These are phyloP conservation scores for Lentinula lateritia DNA, from an alignment of 768 basidiomycete species.

Conservation along the genomic window DNA sequence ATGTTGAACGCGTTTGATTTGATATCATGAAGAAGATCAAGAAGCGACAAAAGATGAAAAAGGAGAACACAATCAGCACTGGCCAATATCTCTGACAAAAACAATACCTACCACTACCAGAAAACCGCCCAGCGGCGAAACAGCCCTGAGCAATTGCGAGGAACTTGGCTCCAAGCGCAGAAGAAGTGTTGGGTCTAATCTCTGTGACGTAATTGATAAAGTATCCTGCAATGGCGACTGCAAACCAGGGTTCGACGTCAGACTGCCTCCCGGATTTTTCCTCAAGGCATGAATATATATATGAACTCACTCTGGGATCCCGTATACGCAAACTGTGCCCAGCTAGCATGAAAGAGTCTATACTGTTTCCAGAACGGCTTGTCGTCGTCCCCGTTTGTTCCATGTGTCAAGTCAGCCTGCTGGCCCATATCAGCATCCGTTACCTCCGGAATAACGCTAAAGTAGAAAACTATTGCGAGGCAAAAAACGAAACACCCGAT, in stretches of 20 bases:
- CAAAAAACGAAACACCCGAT: conserved; percentile 27
- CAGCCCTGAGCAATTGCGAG: conserved; percentile 27
- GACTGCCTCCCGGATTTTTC: neutral
- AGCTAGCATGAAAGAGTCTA: conserved; percentile 25
- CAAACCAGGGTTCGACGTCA: neutral
- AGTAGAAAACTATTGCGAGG: conserved; percentile 26
- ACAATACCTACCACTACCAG: conserved; percentile 19
- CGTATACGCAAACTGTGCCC: conserved; percentile 26
- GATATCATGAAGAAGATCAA: neutral
- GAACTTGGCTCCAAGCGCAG: conserved; percentile 23
- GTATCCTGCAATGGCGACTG: conserved; percentile 26
- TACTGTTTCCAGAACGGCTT: conserved; percentile 23
- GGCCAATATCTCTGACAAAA: neutral
- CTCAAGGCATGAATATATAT: neutral
- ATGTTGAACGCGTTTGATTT: no score
- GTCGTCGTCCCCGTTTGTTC: conserved; percentile 18
- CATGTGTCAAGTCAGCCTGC: conserved; percentile 27
- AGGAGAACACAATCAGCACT: neutral
- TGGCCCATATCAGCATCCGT: conserved; percentile 30
- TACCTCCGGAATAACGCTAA: conserved; percentile 28
- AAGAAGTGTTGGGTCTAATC: conserved; percentile 16
- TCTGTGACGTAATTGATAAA: conserved; percentile 30
- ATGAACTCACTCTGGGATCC: conserved; percentile 24
- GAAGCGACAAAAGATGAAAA: neutral
- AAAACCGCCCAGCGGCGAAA: conserved; percentile 26